Evolutionary conservation across 371 early-diverging fungal species (phyloP).

Genomic region (Mucor lusitanicus): DNA sequence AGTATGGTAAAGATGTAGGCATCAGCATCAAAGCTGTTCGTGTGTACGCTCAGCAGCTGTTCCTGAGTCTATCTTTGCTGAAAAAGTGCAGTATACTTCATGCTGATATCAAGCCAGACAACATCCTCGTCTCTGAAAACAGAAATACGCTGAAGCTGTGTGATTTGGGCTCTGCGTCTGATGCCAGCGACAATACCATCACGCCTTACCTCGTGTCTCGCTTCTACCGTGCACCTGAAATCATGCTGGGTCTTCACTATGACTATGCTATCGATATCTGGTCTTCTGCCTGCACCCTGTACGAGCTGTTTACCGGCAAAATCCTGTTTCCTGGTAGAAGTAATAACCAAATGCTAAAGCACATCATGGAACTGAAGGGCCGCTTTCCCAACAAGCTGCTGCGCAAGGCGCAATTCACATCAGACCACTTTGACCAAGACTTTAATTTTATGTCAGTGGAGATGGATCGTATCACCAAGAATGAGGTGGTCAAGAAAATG

Average conservation of each 20-base stretch:
- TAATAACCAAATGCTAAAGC: slow-evolving; percentile 95
- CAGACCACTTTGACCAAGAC: slow-evolving; percentile 86
- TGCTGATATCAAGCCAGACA: slow-evolving; percentile 98
- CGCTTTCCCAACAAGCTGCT: slow-evolving; percentile 82
- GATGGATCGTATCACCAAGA: slow-evolving; percentile 70
- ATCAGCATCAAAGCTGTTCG: slow-evolving; percentile 92
- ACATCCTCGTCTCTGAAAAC: slow-evolving; percentile 86
- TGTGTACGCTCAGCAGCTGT: slow-evolving; percentile 90
- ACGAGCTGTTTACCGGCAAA: slow-evolving; percentile 94
- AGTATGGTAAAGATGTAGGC: slow-evolving; percentile 91
- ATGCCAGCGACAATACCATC: slow-evolving; percentile 83
- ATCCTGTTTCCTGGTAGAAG: slow-evolving; percentile 92
- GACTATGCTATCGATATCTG: slow-evolving; percentile 94
- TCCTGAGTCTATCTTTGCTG: slow-evolving; percentile 83
- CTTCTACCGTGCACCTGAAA: slow-evolving; percentile 99
- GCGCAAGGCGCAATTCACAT: slow-evolving; percentile 77
- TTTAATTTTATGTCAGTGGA: slow-evolving; percentile 68
- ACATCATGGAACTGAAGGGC: slow-evolving; percentile 95
- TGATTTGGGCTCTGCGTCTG: slow-evolving; percentile 94
- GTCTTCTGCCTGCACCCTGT: slow-evolving; percentile 98
- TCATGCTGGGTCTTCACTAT: slow-evolving; percentile 92
- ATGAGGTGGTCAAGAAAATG: slow-evolving; percentile 70
- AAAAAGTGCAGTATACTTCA: slow-evolving; percentile 87
- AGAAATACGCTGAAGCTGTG: slow-evolving; percentile 86
- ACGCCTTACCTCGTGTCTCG: slow-evolving; percentile 96